A percentile compares a stretch with the other conserved stretches of the same genome.
Conservation (phyloP, 768 basidiomycete species). For the Russula olivacea region DNA sequence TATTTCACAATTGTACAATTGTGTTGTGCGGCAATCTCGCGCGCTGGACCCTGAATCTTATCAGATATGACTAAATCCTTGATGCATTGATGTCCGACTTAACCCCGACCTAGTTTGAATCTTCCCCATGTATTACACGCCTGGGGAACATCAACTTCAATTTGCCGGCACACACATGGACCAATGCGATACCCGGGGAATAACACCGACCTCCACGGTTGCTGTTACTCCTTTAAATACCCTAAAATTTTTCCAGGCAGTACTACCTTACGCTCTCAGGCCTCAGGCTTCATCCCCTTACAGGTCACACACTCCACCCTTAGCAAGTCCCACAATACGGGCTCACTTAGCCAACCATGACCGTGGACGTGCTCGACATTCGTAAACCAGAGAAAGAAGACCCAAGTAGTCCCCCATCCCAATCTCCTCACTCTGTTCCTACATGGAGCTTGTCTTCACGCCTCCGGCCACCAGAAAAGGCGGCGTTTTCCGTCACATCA, state of each 20-base stretch:
- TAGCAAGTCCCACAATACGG: neutral
- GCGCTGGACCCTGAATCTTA: neutral
- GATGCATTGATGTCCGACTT: too few species aligned
- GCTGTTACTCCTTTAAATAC: neutral
- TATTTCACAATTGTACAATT: too few species aligned
- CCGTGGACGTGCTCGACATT: neutral
- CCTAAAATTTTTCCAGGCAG: neutral
- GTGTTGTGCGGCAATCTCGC: too few species aligned
- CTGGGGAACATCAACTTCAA: neutral
- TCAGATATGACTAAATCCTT: neutral
- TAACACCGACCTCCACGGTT: neutral
- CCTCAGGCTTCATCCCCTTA: too few species aligned
- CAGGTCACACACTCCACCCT: neutral
- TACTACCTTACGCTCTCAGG: neutral
- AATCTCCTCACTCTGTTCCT: neutral
- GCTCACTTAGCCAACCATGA: neutral
- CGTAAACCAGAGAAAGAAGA: neutral
- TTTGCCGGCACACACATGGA: neutral
- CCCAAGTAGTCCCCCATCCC: neutral
- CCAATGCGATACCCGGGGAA: neutral
- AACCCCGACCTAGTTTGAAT: too few species aligned
- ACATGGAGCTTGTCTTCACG: conserved; percentile 12
- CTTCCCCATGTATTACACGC: neutral
- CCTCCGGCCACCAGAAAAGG: conserved; percentile 24
- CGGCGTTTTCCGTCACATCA: conserved; percentile 43